phyloP scores from a whole-genome alignment of 352 stramenopile species.

The Globisporangium paroecandrum region DNA sequence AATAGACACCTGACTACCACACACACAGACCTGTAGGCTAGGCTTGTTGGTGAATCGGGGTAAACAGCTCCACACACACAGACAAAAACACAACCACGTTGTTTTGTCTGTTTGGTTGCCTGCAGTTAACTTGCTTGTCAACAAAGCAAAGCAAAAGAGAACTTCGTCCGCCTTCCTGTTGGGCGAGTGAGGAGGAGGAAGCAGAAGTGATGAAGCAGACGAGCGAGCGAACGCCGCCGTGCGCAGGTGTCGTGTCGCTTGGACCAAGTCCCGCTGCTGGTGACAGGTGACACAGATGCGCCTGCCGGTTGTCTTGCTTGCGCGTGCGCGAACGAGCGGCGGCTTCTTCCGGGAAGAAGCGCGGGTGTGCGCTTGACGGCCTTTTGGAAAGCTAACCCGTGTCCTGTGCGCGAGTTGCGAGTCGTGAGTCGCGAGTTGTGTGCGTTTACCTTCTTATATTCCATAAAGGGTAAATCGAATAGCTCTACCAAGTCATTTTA shows the following conservation, averaged over 20 bases:
- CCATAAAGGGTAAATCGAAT: too few relatives aligned
- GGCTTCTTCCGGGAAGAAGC: constrained; percentile 1
- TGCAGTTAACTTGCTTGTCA: neutral
- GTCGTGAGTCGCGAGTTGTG: too few relatives aligned
- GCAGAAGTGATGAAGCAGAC: constrained; percentile 7
- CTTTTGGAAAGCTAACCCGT: too few relatives aligned
- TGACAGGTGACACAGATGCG: neutral
- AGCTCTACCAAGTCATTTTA: too few relatives aligned
- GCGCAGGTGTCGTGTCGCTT: neutral
- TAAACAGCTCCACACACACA: neutral
- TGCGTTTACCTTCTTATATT: too few relatives aligned
- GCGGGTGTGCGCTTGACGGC: too few relatives aligned
- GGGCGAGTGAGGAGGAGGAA: constrained; percentile 9
- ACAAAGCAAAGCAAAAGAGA: constrained; percentile 4
- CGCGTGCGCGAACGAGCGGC: constrained; percentile 7
- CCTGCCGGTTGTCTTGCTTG: neutral
- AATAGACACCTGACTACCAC: neutral
- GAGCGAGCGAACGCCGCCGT: neutral
- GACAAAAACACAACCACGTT: neutral
- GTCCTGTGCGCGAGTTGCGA: too few relatives aligned
- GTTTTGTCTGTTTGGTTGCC: neutral
- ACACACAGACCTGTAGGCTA: neutral
- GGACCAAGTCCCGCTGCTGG: constrained; percentile 1
- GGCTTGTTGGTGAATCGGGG: neutral
- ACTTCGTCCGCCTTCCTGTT: constrained; percentile 15